Evolutionary conservation across 2,329 filamentous ascomycete genomes (phyloP), one percentile per base, ranked within the genome.

Genomic region (Xylaria sp.): DNA sequence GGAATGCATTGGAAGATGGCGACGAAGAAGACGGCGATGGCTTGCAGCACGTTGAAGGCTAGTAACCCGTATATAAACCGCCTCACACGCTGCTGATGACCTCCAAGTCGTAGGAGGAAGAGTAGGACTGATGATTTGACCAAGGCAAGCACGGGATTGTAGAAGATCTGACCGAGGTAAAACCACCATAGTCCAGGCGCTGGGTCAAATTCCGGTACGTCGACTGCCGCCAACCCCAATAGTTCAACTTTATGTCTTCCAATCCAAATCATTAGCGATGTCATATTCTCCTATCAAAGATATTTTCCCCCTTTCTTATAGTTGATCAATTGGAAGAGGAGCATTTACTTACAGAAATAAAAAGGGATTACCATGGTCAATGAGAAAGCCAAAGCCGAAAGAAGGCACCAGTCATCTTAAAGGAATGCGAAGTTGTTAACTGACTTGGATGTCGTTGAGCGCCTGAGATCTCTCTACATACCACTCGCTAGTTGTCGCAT

Each of bases 91-190:
- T 33, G 61, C 55, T 75, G 77, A 43, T 77, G 68, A 37, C 76
- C 67, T 40, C 75, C 73, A 0, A 82, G 73, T 1, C 78, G 78
- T 14, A 79, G 72, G 17, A 81, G 73, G 64, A 81, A 80, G n/a
- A 81, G 55, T 7, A 82, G 73, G 11, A 81, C 73, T 0, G 80
- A 81, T 4, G 75, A 73, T 66, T 82, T 82, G 60, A 81, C 75
- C 2, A 82, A 71, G 3, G 79, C 77, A 2, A 82, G 71, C 49
- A 82, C 77, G 0, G 79, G 79, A 54, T 80, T 82, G 71, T 82
- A 82, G 12, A 79, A 70, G n/a, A 79, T 66, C 35, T 80, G 75
- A 25, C 75, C 75, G n/a, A 78, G 61, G 42, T 75, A 80, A 62
- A 74, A 75, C 72, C 72, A 78, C 67, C 70, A 70, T 3, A 59